Evolutionary conservation across 1,284 basidiomycete species (phyloP), one percentile per base, ranked within the genome.

Genomic region (Ceratobasidium sp.): DNA sequence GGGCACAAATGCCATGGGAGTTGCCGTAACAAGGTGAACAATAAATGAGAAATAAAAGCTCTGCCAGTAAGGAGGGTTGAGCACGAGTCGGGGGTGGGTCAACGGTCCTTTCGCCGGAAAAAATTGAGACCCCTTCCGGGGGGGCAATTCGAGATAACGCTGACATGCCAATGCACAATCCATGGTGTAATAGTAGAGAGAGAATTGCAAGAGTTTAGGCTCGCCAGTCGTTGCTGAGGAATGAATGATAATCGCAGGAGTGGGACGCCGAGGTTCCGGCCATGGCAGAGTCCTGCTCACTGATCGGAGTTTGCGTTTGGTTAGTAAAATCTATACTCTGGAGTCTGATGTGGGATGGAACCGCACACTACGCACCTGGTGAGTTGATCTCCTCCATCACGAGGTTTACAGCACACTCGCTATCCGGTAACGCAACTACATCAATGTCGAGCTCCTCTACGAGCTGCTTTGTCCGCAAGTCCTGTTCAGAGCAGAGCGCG

Each of bases 171-270:
- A 44, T 14, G 8, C 28, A 4, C 21, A 1, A 14, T 35, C 49
- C 2, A 67, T 1, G 2, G 63, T 67, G 26, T 57, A 57, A 26
- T n/a, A 69, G 11, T 69, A 41, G 11, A 69, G 26, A 14, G 64
- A 55, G 38, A 69, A 69, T 35, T 38, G 38, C 35, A 57, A 14
- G 11, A 69, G 32, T 43, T 69, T 69, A 23, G 52, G 26, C 9
- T 16, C 26, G 7, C 2, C 21, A 16, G 52, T 57, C 6, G 64
- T 23, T 8, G 44, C 35, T 14, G 64, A 55, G 2, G 52, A 55
- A 23, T 69, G 50, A 35, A 67, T 43, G 38, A 67, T 44, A 2
- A 54, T 11, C 4, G 50, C 35, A 2, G 64, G 64, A 1, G 35
- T 23, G 11, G 50, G 64, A 4, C 63, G 63, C 18, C 38, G 35